These are phyloP conservation scores for Epichloe gansuensis DNA, from an alignment of 2,329 filamentous ascomycete species.

Conservation along the genomic window DNA sequence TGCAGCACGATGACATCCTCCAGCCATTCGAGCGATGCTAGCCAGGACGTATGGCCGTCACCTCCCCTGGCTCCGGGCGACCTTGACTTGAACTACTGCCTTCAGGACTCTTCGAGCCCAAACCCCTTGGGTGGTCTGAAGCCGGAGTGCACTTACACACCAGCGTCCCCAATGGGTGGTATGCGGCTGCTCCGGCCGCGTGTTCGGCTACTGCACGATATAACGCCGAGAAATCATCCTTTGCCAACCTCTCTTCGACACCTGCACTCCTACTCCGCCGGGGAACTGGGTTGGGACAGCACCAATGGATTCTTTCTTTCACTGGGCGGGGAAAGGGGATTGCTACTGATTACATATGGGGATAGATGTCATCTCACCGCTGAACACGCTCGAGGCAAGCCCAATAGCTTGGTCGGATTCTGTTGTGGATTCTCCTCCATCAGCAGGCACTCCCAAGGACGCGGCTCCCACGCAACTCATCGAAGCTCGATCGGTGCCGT, in stretches of 20 bases:
- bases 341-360: not conserved
- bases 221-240: not conserved
- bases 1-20: constrained; percentile 3
- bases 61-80: constrained; percentile 16
- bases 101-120: not conserved
- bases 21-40: constrained; percentile 9
- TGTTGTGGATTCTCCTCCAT: constrained; percentile 3
- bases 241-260: not conserved
- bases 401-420: constrained; percentile 5
- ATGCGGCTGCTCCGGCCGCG: not conserved
- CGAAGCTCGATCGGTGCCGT: not conserved
- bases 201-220: not conserved
- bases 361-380: not conserved
- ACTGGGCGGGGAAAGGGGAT: not conserved
- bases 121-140: not conserved
- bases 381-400: constrained; percentile 8
- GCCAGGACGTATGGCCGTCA: constrained; percentile 20
- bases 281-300: not conserved
- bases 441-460: constrained; percentile 5
- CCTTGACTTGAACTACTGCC: constrained; percentile 1
- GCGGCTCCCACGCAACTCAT: not conserved
- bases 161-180: constrained; percentile 1
- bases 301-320: not conserved
- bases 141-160: not conserved
- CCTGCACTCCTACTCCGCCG: not conserved